A percentile compares a stretch with the other conserved stretches of the same genome.
These are phyloP conservation scores for Cercospora sojina DNA, from an alignment of 2,329 filamentous ascomycete genomes.

Conservation along the genomic window DNA sequence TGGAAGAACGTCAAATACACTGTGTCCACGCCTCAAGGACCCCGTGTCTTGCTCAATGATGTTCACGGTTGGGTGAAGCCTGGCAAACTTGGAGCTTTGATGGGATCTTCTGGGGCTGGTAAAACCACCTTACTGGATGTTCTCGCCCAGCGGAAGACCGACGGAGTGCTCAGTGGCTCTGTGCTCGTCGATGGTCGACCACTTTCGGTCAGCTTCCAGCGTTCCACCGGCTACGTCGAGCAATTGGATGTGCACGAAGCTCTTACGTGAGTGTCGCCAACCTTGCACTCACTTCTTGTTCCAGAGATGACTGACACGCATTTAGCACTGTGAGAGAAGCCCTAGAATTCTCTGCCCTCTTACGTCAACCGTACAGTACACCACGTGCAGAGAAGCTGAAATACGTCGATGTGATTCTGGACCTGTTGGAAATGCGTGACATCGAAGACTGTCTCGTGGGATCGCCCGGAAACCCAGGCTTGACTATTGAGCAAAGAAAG, in stretches of 20 bases:
- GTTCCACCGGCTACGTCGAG: constrained; percentile 55
- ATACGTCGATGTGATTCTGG: constrained; percentile 63
- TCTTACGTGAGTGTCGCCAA: constrained; percentile 43
- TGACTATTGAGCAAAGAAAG: constrained; percentile 55
- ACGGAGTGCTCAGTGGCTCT: constrained; percentile 46
- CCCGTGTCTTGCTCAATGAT: constrained; percentile 55
- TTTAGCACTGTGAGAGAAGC: constrained; percentile 62
- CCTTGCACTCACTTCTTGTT: no score
- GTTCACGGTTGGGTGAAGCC: constrained; percentile 72
- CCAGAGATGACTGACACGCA: neutral
- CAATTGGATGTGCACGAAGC: constrained; percentile 68
- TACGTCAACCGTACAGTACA: constrained; percentile 60
- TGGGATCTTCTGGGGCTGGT: constrained; percentile 68
- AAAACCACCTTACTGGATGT: constrained; percentile 42
- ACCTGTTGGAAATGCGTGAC: constrained; percentile 63
- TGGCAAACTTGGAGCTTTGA: constrained; percentile 72
- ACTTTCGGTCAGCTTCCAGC: constrained; percentile 48
- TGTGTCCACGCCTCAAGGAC: constrained; percentile 51
- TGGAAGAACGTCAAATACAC: constrained; percentile 84
- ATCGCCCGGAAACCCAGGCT: constrained; percentile 49
- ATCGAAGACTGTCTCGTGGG: constrained; percentile 66
- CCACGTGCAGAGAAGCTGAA: constrained; percentile 61
- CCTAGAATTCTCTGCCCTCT: constrained; percentile 62
- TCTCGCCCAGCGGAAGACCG: constrained; percentile 45
- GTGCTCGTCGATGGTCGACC: constrained; percentile 46